Conservation (phyloP, 345 rosid genomes). For the Hibiscus mutabilis region DNA sequence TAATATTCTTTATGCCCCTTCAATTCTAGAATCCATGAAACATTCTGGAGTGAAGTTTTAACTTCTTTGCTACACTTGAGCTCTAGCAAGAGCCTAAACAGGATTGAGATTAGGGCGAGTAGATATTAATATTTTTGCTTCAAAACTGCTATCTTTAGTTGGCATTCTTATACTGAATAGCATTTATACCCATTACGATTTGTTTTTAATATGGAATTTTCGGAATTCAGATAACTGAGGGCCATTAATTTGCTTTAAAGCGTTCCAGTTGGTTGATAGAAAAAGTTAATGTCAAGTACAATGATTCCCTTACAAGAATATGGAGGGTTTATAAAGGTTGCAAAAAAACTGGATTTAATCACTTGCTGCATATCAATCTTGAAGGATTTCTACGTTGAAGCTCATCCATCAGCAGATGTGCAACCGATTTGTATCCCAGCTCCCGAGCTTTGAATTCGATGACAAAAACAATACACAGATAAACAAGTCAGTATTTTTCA, state of each 20-base stretch:
- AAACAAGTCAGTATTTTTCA: neutral
- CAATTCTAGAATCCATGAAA: neutral
- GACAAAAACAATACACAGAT: neutral
- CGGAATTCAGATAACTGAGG: too few species aligned
- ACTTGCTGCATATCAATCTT: neutral
- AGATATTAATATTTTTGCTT: too few species aligned
- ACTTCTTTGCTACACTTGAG: slow-evolving; percentile 1
- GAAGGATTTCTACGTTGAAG: slow-evolving; percentile 15
- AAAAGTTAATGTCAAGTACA: too few species aligned
- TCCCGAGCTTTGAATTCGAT: slow-evolving; percentile 20
- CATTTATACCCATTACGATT: too few species aligned
- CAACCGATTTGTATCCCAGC: slow-evolving; percentile 37
- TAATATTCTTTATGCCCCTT: neutral
- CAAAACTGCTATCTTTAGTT: too few species aligned
- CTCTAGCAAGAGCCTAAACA: too few species aligned
- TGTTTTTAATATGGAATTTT: too few species aligned
- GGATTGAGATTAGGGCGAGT: too few species aligned
- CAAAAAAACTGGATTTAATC: neutral
- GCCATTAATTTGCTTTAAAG: too few species aligned
- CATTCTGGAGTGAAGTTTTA: neutral
- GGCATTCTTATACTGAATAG: too few species aligned
- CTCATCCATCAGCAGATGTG: slow-evolving; percentile 36
- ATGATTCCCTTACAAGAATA: neutral
- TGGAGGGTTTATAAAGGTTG: neutral
- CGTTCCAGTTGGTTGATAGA: too few species aligned